phyloP scores from a whole-genome alignment of 2,329 filamentous ascomycete genomes.

The Fusarium sp. region DNA sequence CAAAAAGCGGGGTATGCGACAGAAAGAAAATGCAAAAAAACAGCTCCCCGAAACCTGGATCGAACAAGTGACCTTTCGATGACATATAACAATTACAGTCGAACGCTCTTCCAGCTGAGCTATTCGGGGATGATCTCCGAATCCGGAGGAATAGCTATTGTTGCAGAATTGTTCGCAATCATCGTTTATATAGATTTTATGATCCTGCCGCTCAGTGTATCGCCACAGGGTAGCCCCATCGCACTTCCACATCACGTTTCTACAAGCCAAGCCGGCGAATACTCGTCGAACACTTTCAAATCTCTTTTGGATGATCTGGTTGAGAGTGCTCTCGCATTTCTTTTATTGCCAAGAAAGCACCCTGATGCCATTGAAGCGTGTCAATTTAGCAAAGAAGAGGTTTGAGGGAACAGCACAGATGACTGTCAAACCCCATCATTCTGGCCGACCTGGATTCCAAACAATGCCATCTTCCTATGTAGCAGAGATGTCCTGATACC shows the following conservation, averaged over 20 bases:
- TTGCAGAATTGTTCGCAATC: accelerated
- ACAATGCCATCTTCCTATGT: no score
- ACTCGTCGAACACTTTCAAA: no score
- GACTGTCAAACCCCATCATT: no score
- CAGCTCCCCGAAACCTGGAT: constrained; percentile 29
- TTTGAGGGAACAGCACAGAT: no score
- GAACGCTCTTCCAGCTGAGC: constrained; percentile 16
- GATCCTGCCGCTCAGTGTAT: accelerated
- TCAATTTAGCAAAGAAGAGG: no score
- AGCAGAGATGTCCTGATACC: no score
- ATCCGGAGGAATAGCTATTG: constrained; percentile 22
- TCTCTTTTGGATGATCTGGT: background rate
- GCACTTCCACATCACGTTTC: background rate
- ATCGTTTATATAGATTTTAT: accelerated
- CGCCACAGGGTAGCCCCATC: background rate
- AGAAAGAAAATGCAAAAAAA: background rate
- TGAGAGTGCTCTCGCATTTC: background rate
- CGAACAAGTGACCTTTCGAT: constrained; percentile 29
- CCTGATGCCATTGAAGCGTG: no score
- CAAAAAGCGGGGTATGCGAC: background rate
- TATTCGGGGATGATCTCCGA: constrained; percentile 27
- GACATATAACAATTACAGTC: no score
- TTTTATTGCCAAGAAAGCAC: background rate
- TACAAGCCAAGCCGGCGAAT: background rate
- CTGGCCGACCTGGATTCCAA: no score